A percentile compares a stretch with the other conserved stretches of the same genome.
Conservation (phyloP, 2,329 filamentous ascomycete genomes). For the Pestalotiopsis sp. region DNA sequence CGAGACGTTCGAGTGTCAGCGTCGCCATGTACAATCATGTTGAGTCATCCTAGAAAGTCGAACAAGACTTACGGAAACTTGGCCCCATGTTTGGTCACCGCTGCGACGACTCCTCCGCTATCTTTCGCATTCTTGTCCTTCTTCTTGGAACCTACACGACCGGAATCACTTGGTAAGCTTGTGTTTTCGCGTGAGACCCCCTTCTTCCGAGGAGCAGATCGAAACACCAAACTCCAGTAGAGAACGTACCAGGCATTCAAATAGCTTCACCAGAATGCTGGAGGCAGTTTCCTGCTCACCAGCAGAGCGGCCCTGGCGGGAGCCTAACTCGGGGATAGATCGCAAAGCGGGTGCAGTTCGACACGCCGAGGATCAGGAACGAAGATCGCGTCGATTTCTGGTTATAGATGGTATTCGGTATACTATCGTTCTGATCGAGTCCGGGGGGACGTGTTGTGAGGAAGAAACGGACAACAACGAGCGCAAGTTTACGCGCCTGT, state of each 20-base stretch:
- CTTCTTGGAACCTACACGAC: constrained; percentile 35
- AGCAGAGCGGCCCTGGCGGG: constrained; percentile 33
- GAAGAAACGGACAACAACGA: background rate
- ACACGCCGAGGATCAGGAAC: background rate
- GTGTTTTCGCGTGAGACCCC: constrained; percentile 30
- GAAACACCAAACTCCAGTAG: constrained; percentile 32
- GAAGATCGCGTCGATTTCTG: background rate
- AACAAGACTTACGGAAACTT: constrained; percentile 33
- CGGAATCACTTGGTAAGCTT: constrained; percentile 33
- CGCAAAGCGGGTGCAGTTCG: constrained; percentile 1
- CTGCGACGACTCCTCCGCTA: constrained; percentile 35
- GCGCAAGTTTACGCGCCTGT: constrained; percentile 13
- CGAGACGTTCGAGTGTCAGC: constrained; percentile 9
- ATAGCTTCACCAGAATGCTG: constrained; percentile 29
- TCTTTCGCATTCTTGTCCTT: constrained; percentile 39
- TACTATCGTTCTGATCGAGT: background rate
- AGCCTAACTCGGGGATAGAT: constrained; percentile 4
- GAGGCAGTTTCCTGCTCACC: constrained; percentile 37
- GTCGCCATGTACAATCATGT: constrained; percentile 14
- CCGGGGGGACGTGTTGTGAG: background rate
- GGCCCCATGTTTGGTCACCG: constrained; percentile 38
- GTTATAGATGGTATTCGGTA: background rate
- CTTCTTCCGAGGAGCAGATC: constrained; percentile 30
- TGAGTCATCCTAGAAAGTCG: constrained; percentile 16
- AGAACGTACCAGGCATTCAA: constrained; percentile 40